Conservation (phyloP, 78 protist genomes). For the Emiliania huxleyi region DNA sequence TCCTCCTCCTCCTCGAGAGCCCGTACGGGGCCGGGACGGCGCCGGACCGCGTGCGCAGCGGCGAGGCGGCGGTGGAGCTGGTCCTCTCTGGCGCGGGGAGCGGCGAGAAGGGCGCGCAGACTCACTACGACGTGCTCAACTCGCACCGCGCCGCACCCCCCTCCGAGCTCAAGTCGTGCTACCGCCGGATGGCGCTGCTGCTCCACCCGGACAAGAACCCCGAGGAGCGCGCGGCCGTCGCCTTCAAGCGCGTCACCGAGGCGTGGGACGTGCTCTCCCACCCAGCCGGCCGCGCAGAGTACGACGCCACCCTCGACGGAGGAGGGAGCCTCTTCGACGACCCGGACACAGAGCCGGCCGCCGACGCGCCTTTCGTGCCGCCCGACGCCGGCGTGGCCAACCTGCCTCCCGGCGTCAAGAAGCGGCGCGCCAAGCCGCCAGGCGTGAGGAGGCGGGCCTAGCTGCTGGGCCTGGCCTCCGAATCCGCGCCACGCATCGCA, state of each 20-base stretch:
- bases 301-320: neutral
- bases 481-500: too few relatives aligned
- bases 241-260: neutral
- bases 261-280: neutral
- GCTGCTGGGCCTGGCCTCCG: too few relatives aligned
- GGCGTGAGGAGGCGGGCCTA: too few relatives aligned
- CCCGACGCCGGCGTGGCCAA: neutral
- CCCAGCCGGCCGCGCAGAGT: neutral
- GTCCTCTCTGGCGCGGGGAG: neutral
- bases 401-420: neutral
- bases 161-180: neutral
- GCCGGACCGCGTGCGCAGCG: neutral
- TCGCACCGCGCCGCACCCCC: neutral
- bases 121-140: neutral
- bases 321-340: neutral
- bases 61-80: neutral
- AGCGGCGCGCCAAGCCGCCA: neutral
- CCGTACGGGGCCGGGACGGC: neutral
- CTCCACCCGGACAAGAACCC: conserved; percentile 7
- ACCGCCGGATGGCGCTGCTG: neutral
- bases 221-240: neutral
- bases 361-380: neutral
- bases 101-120: neutral
- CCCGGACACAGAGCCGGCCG: neutral
- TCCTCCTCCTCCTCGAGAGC: neutral